A percentile compares a stretch with the other conserved stretches of the same genome.
These are phyloP conservation scores for Globisporangium takayamanum DNA, from an alignment of 352 stramenopile genomes.

Conservation along the genomic window DNA sequence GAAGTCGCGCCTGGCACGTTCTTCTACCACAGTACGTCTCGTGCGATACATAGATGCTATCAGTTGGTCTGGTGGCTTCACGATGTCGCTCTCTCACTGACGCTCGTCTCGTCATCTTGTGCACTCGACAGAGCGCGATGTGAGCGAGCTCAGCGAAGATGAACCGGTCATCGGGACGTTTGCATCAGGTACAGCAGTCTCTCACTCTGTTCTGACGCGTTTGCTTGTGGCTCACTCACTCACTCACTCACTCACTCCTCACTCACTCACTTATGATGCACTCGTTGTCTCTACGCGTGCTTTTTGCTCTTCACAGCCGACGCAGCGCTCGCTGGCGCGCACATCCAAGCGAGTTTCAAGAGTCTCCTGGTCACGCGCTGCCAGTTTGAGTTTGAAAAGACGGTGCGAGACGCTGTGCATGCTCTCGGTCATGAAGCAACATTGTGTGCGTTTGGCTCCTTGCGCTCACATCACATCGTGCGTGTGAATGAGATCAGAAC, in stretches of 20 bases:
- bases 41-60: background rate
- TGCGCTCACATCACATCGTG: background rate
- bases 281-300: background rate
- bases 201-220: background rate
- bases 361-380: conserved; percentile 68
- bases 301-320: conserved; percentile 12
- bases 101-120: background rate
- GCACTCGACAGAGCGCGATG: conserved; percentile 31
- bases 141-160: conserved; percentile 46
- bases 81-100: too few species aligned
- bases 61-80: background rate
- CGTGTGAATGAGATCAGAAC: conserved; percentile 22
- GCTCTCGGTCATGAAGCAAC: background rate
- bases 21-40: conserved; percentile 48
- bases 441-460: background rate
- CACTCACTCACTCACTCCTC: background rate
- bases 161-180: conserved; percentile 65
- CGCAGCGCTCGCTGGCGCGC: conserved; percentile 35
- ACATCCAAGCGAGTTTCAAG: conserved; percentile 60
- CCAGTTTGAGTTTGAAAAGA: conserved; percentile 80
- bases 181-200: conserved; percentile 17
- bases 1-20: conserved; percentile 39
- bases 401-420: conserved; percentile 17
- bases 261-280: background rate
- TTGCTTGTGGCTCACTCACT: background rate